These are phyloP conservation scores for Podila epicladia DNA, from an alignment of 192 early-diverging fungal species.

Conservation along the genomic window DNA sequence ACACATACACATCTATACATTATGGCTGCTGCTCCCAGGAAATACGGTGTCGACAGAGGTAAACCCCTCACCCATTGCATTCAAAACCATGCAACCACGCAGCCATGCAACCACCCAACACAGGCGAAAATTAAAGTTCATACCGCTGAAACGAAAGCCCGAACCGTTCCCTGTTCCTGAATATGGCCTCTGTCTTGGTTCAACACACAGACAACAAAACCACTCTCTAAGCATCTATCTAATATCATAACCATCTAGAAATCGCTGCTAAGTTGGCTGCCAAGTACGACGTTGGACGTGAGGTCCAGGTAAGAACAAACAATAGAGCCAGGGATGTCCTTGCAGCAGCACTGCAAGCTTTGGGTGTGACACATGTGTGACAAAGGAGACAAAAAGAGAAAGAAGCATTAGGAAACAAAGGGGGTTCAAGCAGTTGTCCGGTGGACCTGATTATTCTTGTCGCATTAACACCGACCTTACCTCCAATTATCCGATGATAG, in stretches of 20 bases:
- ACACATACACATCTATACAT: background rate
- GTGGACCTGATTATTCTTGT: background rate
- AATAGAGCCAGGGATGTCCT: background rate
- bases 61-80: background rate
- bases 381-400: background rate
- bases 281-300: conserved; percentile 44
- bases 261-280: conserved; percentile 53
- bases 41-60: conserved; percentile 53
- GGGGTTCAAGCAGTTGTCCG: background rate
- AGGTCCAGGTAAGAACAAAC: conserved; percentile 23
- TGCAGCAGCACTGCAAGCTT: background rate
- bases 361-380: conserved; percentile 3
- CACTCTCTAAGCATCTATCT: background rate
- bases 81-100: background rate
- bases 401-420: background rate
- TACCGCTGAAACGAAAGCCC: too few relatives aligned
- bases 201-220: background rate
- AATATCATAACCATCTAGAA: conserved; percentile 9
- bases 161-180: too few relatives aligned
- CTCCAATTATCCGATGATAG: conserved; percentile 20
- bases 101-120: conserved; percentile 4
- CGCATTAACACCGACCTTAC: background rate
- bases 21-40: conserved; percentile 35
- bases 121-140: too few relatives aligned
- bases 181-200: too few relatives aligned